Evolutionary conservation across 23 red algal species (phyloP).

Genomic region (Agarophyton chilense): DNA sequence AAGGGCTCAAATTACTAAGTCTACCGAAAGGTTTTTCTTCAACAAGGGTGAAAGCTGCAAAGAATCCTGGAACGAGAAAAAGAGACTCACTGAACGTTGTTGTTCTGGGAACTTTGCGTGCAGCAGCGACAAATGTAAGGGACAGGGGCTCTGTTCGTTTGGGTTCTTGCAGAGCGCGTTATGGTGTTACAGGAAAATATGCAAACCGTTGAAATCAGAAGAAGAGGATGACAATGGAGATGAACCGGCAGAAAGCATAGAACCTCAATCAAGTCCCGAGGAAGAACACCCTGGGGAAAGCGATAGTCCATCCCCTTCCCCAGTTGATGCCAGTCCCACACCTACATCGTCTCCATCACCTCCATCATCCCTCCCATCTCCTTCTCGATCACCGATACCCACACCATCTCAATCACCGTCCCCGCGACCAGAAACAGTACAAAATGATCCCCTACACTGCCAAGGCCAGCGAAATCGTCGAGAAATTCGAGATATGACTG

Average conservation of each 20-base stretch:
- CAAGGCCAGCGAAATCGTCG: constrained; percentile 48
- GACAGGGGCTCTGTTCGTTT: constrained; percentile 42
- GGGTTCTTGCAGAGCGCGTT: constrained; percentile 32
- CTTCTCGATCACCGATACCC: background rate
- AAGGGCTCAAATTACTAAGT: background rate
- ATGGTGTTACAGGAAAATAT: constrained; percentile 41
- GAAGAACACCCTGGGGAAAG: constrained; percentile 23
- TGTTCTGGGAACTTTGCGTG: constrained; percentile 43
- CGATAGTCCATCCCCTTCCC: background rate
- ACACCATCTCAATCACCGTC: background rate
- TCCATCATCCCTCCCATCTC: constrained; percentile 34
- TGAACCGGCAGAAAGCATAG: background rate
- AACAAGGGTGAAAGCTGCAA: background rate
- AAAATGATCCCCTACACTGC: constrained; percentile 44
- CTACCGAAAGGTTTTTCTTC: background rate
- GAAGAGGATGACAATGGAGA: constrained; percentile 20
- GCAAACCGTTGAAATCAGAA: background rate
- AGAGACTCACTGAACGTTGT: constrained; percentile 39
- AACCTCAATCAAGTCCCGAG: constrained; percentile 28
- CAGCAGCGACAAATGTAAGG: constrained; percentile 39
- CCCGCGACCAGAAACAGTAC: background rate
- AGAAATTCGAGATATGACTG: constrained; percentile 57
- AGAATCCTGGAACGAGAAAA: constrained; percentile 4
- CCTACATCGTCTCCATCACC: constrained; percentile 39
- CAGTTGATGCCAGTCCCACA: background rate